These are phyloP conservation scores for Ramularia endophylla DNA, from an alignment of 2,329 filamentous ascomycete genomes.

Conservation along the genomic window DNA sequence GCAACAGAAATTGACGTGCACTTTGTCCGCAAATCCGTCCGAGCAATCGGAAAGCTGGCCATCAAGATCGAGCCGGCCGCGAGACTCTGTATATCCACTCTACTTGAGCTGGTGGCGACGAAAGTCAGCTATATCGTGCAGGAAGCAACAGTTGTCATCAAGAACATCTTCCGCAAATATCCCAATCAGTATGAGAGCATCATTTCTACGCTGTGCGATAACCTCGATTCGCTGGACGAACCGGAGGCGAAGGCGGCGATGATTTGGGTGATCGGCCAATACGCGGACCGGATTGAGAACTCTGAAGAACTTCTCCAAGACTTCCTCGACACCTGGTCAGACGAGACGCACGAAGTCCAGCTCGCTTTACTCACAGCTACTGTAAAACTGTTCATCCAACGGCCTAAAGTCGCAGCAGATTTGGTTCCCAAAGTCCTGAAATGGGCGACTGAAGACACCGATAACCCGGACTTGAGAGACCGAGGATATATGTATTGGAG, in stretches of 20 bases:
- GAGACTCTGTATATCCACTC: slow-evolving; percentile 80
- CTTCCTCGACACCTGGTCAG: slow-evolving; percentile 87
- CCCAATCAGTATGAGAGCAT: slow-evolving; percentile 98
- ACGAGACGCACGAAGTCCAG: slow-evolving; percentile 94
- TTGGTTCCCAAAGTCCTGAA: slow-evolving; percentile 92
- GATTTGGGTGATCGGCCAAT: slow-evolving; percentile 99
- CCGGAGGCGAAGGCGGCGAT: slow-evolving; percentile 97
- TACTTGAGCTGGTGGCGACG: slow-evolving; percentile 91
- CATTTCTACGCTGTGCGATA: slow-evolving; percentile 90
- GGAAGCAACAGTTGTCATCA: slow-evolving; percentile 96
- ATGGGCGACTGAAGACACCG: slow-evolving; percentile 99
- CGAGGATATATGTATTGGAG: slow-evolving; percentile 99
- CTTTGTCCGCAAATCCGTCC: slow-evolving; percentile 95
- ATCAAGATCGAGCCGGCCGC: slow-evolving; percentile 98
- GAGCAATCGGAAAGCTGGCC: slow-evolving; percentile 93
- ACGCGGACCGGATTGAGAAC: slow-evolving; percentile 95
- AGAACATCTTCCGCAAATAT: slow-evolving; percentile 99
- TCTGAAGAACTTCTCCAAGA: slow-evolving; percentile 90
- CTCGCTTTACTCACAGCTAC: slow-evolving; percentile 90
- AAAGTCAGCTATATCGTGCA: slow-evolving; percentile 99
- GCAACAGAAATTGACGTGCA: slow-evolving; percentile 98
- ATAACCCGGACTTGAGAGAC: slow-evolving; percentile 94
- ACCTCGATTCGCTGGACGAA: slow-evolving; percentile 93
- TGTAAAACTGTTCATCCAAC: slow-evolving; percentile 95
- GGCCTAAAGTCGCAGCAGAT: slow-evolving; percentile 88